Conservation (phyloP, 169 alveolate genomes). For the Eimeria falciformis region DNA sequence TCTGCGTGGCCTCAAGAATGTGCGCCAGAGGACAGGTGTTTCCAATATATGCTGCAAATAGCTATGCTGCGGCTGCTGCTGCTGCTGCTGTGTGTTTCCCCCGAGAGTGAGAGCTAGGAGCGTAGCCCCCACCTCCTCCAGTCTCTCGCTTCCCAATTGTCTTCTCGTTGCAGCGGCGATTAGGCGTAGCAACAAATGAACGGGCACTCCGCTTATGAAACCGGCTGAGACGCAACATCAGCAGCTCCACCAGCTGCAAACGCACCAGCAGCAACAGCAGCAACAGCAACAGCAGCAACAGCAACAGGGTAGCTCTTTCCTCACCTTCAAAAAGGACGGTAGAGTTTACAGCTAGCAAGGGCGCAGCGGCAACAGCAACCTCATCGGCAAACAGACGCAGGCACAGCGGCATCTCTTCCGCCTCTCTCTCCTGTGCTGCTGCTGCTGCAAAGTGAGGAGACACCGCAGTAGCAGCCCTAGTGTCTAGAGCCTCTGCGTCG, state of each 20-base stretch:
- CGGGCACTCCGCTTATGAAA: constrained; percentile 43
- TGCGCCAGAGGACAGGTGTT: constrained; percentile 36
- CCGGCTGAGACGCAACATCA: constrained; percentile 15
- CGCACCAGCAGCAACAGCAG: constrained; percentile 34
- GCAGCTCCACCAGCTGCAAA: constrained; percentile 32
- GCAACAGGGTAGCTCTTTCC: not conserved
- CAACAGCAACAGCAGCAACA: constrained; percentile 34
- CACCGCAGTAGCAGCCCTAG: constrained; percentile 18
- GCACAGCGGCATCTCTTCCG: constrained; percentile 3
- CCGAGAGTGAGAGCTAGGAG: constrained; percentile 49
- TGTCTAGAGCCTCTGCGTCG: constrained; percentile 39
- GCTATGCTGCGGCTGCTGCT: constrained; percentile 37
- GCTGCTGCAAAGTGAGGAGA: not conserved
- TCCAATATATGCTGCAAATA: constrained; percentile 37
- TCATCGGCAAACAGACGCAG: not conserved
- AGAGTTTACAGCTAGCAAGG: not conserved
- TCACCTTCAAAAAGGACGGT: constrained; percentile 17
- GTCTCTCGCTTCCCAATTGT: constrained; percentile 25
- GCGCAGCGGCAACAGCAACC: constrained; percentile 49
- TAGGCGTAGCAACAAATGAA: constrained; percentile 30
- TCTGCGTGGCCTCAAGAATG: constrained; percentile 25
- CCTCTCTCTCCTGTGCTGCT: not conserved
- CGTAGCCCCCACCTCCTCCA: constrained; percentile 43
- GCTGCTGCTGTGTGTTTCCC: constrained; percentile 35
- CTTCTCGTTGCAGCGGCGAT: constrained; percentile 41